Conservation (phyloP, 257 asterid species). For the Forsythia viridissima region DNA sequence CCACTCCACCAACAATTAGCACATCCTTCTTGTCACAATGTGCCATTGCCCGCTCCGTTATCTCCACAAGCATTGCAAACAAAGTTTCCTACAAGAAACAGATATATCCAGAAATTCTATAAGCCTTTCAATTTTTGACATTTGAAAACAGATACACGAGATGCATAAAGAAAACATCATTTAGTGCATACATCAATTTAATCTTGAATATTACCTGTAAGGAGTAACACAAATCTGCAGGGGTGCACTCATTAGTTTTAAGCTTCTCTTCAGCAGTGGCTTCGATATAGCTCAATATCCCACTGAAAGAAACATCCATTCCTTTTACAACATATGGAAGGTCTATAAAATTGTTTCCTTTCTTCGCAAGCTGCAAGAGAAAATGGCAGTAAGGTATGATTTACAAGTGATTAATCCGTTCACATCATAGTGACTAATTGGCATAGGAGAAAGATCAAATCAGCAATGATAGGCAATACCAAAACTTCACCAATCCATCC, state of each 20-base stretch:
- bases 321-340: conserved; percentile 97
- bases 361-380: conserved; percentile 82
- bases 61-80: conserved; percentile 98
- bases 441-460: no score
- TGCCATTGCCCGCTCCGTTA: conserved; percentile 94
- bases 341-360: conserved; percentile 82
- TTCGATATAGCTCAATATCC: conserved; percentile 90
- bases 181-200: not conserved
- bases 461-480: no score
- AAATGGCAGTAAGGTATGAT: not conserved
- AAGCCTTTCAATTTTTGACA: not conserved
- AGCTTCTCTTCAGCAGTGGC: conserved; percentile 86
- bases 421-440: no score
- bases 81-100: conserved; percentile 64
- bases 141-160: not conserved
- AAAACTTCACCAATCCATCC: no score
- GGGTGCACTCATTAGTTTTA: conserved; percentile 58
- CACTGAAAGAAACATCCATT: conserved; percentile 98
- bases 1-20: conserved; percentile 96
- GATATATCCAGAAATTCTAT: not conserved
- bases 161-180: conserved; percentile 13
- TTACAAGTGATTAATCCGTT: no score
- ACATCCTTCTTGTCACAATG: conserved; percentile 94
- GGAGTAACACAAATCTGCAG: conserved; percentile 62
- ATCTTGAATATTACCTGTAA: conserved; percentile 43